A percentile compares a stretch with the other conserved stretches of the same genome.
These are phyloP conservation scores for Colletotrichum cuscutae DNA, from an alignment of 2,329 filamentous ascomycete genomes.

Conservation along the genomic window DNA sequence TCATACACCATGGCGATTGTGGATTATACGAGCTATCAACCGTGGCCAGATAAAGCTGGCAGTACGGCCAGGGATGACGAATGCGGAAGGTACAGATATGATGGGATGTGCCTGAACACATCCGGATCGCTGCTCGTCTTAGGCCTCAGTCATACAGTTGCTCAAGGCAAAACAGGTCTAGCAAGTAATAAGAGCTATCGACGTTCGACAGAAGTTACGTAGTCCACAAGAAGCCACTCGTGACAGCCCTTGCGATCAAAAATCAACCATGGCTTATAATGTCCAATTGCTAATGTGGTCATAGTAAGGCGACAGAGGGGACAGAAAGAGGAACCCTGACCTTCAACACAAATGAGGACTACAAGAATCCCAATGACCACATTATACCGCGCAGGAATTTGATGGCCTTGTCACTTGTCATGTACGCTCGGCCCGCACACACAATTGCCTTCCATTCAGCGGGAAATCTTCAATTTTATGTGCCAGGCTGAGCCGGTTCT, in stretches of 20 bases:
- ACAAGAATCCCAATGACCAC: background rate
- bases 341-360: background rate
- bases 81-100: background rate
- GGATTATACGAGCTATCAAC: background rate
- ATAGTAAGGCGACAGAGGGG: background rate
- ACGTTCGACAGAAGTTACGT: background rate
- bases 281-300: too few species aligned
- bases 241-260: background rate
- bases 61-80: background rate
- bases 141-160: conserved; percentile 12
- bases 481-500: background rate
- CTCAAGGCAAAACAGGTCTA: background rate
- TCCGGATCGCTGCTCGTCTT: background rate
- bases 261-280: background rate
- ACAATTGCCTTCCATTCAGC: background rate
- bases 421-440: background rate
- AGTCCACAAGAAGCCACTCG: background rate
- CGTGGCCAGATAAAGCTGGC: background rate
- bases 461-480: background rate
- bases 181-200: background rate
- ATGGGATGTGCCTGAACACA: conserved; percentile 16
- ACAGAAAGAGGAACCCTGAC: background rate
- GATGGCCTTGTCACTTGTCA: background rate
- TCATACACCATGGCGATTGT: background rate
- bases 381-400: background rate